Percentiles rank a stretch among this genome's conserved stretches.
Conservation (phyloP, 805 yeast species). For the Candida xyloterini region DNA sequence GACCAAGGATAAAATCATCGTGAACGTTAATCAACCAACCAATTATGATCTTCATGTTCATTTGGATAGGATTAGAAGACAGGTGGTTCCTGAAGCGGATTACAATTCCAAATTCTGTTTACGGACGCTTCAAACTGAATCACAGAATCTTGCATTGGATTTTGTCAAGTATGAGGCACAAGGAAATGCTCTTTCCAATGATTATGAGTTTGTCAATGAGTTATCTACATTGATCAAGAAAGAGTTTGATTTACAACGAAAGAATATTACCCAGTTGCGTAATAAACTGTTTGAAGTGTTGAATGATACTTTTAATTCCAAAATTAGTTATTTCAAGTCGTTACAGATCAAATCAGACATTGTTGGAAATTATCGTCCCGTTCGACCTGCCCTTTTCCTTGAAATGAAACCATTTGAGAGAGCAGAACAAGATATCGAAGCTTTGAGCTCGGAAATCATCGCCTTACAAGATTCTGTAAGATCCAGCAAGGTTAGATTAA, state of each 20-base stretch:
- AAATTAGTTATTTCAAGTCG: slow-evolving; percentile 78
- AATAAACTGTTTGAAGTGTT: slow-evolving; percentile 49
- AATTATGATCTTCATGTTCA: slow-evolving; percentile 32
- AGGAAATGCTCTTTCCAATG: slow-evolving; percentile 11
- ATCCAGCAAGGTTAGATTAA: slow-evolving; percentile 39
- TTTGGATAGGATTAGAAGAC: slow-evolving; percentile 32
- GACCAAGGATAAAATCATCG: slow-evolving; percentile 12
- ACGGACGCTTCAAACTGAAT: slow-evolving; percentile 21
- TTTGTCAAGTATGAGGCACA: slow-evolving; percentile 27
- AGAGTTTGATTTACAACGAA: slow-evolving; percentile 43
- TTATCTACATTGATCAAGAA: slow-evolving; percentile 21
- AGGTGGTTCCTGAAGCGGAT: slow-evolving; percentile 32
- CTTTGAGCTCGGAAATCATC: slow-evolving; percentile 15
- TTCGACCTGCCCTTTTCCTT: slow-evolving; percentile 11
- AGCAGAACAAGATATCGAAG: slow-evolving; percentile 20
- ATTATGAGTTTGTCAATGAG: slow-evolving; percentile 17
- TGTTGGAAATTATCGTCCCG: slow-evolving; percentile 50
- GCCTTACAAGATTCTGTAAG: slow-evolving; percentile 20
- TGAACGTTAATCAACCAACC: slow-evolving; percentile 18
- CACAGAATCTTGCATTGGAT: slow-evolving; percentile 26
- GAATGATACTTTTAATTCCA: slow-evolving; percentile 70
- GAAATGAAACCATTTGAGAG: slow-evolving; percentile 21
- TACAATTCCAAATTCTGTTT: slow-evolving; percentile 31
- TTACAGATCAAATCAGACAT: slow-evolving; percentile 85
- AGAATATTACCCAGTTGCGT: slow-evolving; percentile 38